Percentiles rank a stretch among this genome's conserved stretches.
These are phyloP conservation scores for Aspergillus panamensis DNA, from an alignment of 495 filamentous ascomycete genomes.

Conservation along the genomic window DNA sequence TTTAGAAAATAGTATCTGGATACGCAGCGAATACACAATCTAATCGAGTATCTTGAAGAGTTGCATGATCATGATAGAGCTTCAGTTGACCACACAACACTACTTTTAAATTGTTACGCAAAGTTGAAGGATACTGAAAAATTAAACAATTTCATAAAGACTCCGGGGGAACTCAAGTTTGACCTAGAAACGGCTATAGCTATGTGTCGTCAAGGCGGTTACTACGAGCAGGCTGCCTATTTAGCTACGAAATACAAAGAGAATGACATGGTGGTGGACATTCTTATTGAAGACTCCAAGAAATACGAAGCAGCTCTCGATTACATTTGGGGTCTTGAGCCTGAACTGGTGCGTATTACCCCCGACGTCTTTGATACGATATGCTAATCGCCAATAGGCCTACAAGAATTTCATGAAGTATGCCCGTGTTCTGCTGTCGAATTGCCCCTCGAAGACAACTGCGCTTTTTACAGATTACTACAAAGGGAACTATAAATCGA, in stretches of 20 bases:
- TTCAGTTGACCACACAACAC: conserved; percentile 92
- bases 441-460: conserved; percentile 77
- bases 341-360: conserved; percentile 61
- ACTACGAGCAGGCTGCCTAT: conserved; percentile 94
- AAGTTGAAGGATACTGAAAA: conserved; percentile 96
- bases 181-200: conserved; percentile 95
- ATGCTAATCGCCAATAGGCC: conserved; percentile 50
- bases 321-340: conserved; percentile 84
- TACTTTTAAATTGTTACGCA: conserved; percentile 94
- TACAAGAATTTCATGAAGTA: conserved; percentile 94
- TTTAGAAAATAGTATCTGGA: conserved; percentile 66
- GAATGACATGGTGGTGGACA: conserved; percentile 89
- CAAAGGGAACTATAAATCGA: conserved; percentile 75
- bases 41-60: conserved; percentile 97
- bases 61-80: conserved; percentile 91
- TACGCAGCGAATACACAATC: conserved; percentile 91
- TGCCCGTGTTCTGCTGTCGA: conserved; percentile 78
- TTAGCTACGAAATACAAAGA: conserved; percentile 92
- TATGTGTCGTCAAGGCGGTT: conserved; percentile 98
- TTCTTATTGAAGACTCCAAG: conserved; percentile 91
- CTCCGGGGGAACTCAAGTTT: conserved; percentile 90
- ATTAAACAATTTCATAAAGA: conserved; percentile 93
- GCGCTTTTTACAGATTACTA: conserved; percentile 91
- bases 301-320: conserved; percentile 81
- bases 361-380: neutral